These are phyloP conservation scores for Physcomitrellopsis africana DNA, from an alignment of 225 moss, liverwort and hornwort species.

Conservation along the genomic window DNA sequence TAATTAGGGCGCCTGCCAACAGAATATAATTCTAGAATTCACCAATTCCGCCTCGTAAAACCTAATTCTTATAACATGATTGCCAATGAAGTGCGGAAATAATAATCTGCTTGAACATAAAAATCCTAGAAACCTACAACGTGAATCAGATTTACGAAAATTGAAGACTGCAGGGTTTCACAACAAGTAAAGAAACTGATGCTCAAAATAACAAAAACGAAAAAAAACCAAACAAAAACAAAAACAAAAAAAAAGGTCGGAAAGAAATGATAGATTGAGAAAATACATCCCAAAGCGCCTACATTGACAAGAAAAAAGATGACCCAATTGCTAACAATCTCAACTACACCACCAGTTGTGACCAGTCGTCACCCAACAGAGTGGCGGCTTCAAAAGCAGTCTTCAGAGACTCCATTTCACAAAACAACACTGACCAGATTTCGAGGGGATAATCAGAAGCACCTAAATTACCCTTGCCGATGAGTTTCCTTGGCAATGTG, in stretches of 20 bases:
- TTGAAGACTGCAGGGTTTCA: neutral
- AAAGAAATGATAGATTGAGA: neutral
- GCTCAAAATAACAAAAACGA: neutral
- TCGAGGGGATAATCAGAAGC: neutral
- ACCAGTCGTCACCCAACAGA: neutral
- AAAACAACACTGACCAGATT: neutral
- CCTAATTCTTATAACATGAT: constrained; percentile 13
- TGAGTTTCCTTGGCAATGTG: constrained; percentile 5
- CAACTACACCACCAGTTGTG: neutral
- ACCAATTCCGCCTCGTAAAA: neutral
- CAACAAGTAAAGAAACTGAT: too few species aligned
- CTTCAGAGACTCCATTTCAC: neutral
- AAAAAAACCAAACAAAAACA: neutral
- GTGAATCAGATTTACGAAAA: neutral
- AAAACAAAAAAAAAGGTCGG: neutral
- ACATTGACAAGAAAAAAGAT: neutral
- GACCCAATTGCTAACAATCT: neutral
- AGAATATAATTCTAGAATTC: neutral
- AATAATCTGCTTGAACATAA: neutral
- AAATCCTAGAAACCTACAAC: neutral
- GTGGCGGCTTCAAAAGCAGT: neutral
- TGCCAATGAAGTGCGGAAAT: constrained; percentile 13
- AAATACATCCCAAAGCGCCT: neutral
- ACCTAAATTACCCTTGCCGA: neutral
- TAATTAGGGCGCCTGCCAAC: neutral